phyloP scores from a whole-genome alignment of 805 yeast genomes.

The Lachancea sp. region DNA sequence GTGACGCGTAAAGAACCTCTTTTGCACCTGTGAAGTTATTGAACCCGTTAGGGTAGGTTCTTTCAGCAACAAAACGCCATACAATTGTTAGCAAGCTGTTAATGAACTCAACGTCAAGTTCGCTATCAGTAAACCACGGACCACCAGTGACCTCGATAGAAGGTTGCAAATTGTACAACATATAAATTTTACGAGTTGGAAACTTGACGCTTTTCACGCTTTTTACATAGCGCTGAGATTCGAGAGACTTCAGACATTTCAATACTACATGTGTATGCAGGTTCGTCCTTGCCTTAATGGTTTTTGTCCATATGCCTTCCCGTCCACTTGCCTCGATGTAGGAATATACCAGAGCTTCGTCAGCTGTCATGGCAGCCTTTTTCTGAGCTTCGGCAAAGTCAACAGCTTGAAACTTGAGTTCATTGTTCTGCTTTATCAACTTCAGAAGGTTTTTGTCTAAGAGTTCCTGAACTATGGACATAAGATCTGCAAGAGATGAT shows the following conservation, averaged over 20 bases:
- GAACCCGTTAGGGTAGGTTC: slow-evolving; percentile 71
- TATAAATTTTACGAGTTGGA: slow-evolving; percentile 93
- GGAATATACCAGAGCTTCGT: slow-evolving; percentile 86
- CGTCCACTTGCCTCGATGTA: slow-evolving; percentile 89
- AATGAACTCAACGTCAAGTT: slow-evolving; percentile 88
- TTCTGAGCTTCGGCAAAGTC: slow-evolving; percentile 68
- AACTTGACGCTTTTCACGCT: slow-evolving; percentile 83
- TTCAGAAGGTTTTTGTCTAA: slow-evolving; percentile 57
- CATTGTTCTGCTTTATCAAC: slow-evolving; percentile 60
- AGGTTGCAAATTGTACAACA: slow-evolving; percentile 91
- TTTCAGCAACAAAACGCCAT: slow-evolving; percentile 78
- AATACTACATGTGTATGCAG: slow-evolving; percentile 86
- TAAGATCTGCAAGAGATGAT: slow-evolving; percentile 38
- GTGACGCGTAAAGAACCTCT: slow-evolving; percentile 42
- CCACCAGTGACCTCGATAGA: slow-evolving; percentile 96
- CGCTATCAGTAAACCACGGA: slow-evolving; percentile 97
- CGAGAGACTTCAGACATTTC: slow-evolving; percentile 74
- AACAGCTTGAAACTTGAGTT: slow-evolving; percentile 69
- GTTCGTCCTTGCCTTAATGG: slow-evolving; percentile 80
- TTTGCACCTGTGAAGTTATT: slow-evolving; percentile 25
- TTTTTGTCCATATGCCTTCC: slow-evolving; percentile 95
- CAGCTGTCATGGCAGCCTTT: slow-evolving; percentile 70
- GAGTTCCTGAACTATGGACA: slow-evolving; percentile 46
- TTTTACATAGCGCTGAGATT: slow-evolving; percentile 76
- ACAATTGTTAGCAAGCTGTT: slow-evolving; percentile 75